Conservation (phyloP, 2,329 filamentous ascomycete genomes). For the Sporothrix globosa region DNA sequence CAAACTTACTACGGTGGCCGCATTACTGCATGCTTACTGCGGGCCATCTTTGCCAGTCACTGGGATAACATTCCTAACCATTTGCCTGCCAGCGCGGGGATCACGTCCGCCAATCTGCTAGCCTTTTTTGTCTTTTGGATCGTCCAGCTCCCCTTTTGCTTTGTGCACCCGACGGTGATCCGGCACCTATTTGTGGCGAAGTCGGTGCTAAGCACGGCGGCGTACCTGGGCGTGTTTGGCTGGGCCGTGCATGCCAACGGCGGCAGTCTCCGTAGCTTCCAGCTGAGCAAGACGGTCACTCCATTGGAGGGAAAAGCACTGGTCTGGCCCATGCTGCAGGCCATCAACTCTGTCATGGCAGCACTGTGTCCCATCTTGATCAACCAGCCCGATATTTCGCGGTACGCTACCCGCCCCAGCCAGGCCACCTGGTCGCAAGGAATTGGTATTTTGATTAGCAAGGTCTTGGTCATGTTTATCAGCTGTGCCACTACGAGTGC, state of each 20-base stretch:
- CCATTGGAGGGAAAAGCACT: constrained; percentile 24
- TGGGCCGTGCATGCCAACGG: constrained; percentile 48
- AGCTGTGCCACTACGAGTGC: constrained; percentile 42
- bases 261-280: constrained; percentile 34
- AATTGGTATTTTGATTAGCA: constrained; percentile 45
- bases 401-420: constrained; percentile 42
- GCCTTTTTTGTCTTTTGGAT: constrained; percentile 45
- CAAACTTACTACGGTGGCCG: constrained; percentile 43
- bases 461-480: constrained; percentile 48
- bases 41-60: constrained; percentile 42
- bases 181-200: constrained; percentile 52
- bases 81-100: constrained; percentile 44
- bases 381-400: constrained; percentile 47
- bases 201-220: constrained; percentile 45
- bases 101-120: constrained; percentile 45
- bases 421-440: constrained; percentile 42
- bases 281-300: constrained; percentile 16
- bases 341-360: constrained; percentile 34
- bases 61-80: constrained; percentile 47
- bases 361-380: constrained; percentile 33
- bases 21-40: constrained; percentile 41
- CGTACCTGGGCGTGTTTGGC: constrained; percentile 40
- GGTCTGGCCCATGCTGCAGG: constrained; percentile 34
- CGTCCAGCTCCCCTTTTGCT: constrained; percentile 46
- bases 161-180: constrained; percentile 50